These are phyloP conservation scores for Pterocarpus macrocarpus DNA, from an alignment of 306 rosid species.

Conservation along the genomic window DNA sequence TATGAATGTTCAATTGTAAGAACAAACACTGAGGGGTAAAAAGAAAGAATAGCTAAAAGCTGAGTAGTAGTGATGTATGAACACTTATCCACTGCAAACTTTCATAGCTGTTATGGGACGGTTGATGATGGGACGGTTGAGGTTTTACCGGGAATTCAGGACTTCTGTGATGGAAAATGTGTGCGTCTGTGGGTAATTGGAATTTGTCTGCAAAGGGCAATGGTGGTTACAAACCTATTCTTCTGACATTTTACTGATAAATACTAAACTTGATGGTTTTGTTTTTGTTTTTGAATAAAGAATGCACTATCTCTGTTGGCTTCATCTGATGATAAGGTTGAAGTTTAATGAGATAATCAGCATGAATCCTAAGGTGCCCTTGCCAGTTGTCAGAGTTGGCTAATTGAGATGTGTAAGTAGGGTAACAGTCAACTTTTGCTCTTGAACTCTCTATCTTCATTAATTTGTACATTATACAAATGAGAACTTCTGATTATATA, in stretches of 20 bases:
- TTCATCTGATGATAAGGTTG: slow-evolving; percentile 4
- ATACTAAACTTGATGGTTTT: not conserved
- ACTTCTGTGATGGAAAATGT: not conserved
- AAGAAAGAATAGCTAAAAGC: not conserved
- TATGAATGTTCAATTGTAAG: not conserved
- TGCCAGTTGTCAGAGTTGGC: not conserved
- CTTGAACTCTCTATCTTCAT: slow-evolving; percentile 2
- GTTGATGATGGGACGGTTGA: not conserved
- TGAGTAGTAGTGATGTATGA: not conserved
- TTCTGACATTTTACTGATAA: not conserved
- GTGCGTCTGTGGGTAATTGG: not conserved
- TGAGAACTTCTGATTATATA: not conserved
- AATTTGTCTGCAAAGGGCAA: not conserved
- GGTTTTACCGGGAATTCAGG: not conserved
- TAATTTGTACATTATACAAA: not conserved
- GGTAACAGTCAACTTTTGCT: not conserved
- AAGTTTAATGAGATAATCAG: slow-evolving; percentile 11
- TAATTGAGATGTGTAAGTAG: not conserved
- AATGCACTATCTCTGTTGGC: not conserved
- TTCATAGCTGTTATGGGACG: not conserved
- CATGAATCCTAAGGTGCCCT: slow-evolving; percentile 15
- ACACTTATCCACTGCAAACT: not conserved
- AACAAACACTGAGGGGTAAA: not conserved
- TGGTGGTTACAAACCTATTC: not conserved
- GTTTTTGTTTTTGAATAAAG: not conserved